These are phyloP conservation scores for Mycena galericulata DNA, from an alignment of 768 basidiomycete species.

Conservation along the genomic window DNA sequence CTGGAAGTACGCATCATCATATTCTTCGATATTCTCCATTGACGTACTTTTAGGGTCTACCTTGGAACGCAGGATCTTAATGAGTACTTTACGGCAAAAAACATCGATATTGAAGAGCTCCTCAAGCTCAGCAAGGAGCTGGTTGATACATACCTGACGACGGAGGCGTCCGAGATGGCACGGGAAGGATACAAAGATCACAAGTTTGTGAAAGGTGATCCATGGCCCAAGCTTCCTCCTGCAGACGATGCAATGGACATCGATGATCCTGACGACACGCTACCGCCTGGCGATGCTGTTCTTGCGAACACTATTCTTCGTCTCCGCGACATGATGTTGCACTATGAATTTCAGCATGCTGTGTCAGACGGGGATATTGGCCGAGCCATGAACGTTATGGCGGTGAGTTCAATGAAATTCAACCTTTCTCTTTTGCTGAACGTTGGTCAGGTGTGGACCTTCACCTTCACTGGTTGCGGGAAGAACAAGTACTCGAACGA, in stretches of 20 bases:
- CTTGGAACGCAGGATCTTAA: constrained; percentile 3
- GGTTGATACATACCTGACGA: background rate
- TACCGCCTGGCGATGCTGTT: background rate
- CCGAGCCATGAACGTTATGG: constrained; percentile 16
- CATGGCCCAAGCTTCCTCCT: background rate
- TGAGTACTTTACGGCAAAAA: background rate
- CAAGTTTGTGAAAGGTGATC: background rate
- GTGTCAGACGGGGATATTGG: constrained; percentile 14
- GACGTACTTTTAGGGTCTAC: background rate
- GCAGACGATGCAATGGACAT: background rate
- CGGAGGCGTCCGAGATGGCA: constrained; percentile 1
- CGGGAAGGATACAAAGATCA: background rate
- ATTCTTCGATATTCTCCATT: background rate
- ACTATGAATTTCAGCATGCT: constrained; percentile 18
- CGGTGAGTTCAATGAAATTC: no score
- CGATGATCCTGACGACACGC: background rate
- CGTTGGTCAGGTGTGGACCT: no score
- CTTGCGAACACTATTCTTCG: constrained; percentile 6
- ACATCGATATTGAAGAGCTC: background rate
- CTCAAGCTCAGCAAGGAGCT: background rate
- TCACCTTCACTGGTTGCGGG: constrained; percentile 11
- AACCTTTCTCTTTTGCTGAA: no score
- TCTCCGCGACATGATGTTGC: constrained; percentile 14
- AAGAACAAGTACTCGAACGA: constrained; percentile 15
- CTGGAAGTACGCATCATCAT: constrained; percentile 2